A percentile compares a stretch with the other conserved stretches of the same genome.
Evolutionary conservation across 2,329 filamentous ascomycete species (phyloP).

Genomic region (Paracoccidioides lutzii): DNA sequence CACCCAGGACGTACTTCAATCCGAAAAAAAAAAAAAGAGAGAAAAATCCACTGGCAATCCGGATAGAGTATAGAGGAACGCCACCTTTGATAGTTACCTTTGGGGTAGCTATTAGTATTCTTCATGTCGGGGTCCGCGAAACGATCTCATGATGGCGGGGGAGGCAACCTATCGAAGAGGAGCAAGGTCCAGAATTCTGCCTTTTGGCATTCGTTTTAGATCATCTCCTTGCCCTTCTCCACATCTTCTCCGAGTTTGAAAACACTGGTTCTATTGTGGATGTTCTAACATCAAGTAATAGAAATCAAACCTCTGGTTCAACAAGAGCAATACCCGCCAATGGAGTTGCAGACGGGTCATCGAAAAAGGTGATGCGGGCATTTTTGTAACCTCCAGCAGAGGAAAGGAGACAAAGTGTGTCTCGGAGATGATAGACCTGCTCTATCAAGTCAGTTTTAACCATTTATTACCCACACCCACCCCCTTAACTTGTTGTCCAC

Average conservation of each 20-base stretch:
- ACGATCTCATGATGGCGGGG: neutral
- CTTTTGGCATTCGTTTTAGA: neutral
- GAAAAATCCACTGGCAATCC: neutral
- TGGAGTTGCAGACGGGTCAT: slow-evolving; percentile 15
- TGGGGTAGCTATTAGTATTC: neutral
- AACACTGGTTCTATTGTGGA: neutral
- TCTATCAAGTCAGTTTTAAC: slow-evolving; percentile 37
- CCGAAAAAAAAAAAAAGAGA: no score
- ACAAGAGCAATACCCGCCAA: slow-evolving; percentile 2
- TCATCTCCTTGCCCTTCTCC: neutral
- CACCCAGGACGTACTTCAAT: neutral
- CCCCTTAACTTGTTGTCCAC: neutral
- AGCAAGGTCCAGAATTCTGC: neutral
- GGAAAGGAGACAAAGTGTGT: slow-evolving; percentile 49
- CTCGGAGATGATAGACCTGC: slow-evolving; percentile 44
- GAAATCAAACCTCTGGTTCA: slow-evolving; percentile 1
- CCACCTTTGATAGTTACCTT: neutral
- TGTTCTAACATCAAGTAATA: neutral
- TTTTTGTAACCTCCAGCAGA: slow-evolving; percentile 51
- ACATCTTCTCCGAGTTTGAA: neutral
- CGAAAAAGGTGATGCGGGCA: slow-evolving; percentile 44
- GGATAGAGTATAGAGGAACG: neutral
- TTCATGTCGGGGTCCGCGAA: neutral
- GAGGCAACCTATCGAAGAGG: neutral
- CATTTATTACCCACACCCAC: no score